phyloP scores from a whole-genome alignment of 148 eudicot species.

The Suaeda aralocaspica region DNA sequence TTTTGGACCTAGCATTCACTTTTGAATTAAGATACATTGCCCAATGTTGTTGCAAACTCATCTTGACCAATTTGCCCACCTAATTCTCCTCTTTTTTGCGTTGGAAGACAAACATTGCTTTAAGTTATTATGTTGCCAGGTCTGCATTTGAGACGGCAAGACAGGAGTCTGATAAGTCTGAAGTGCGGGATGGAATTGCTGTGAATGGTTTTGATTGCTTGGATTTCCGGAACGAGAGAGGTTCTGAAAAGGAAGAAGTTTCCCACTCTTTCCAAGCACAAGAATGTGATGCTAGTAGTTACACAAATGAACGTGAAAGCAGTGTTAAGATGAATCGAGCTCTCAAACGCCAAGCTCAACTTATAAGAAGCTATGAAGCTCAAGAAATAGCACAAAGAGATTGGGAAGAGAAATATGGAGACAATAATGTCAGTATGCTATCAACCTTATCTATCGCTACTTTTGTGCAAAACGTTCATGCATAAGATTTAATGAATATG shows the following conservation, averaged over 20 bases:
- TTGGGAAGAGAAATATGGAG: slow-evolving; percentile 83
- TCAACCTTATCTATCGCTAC: slow-evolving; percentile 27
- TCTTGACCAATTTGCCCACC: too few species aligned
- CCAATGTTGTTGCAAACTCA: too few species aligned
- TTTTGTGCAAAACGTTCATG: not conserved
- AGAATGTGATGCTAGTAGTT: slow-evolving; percentile 23
- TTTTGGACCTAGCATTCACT: too few species aligned
- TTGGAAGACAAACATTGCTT: not conserved
- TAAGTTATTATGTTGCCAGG: slow-evolving; percentile 38
- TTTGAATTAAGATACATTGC: too few species aligned
- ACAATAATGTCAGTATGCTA: slow-evolving; percentile 47
- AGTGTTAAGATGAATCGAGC: slow-evolving; percentile 67
- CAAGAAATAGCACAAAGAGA: slow-evolving; percentile 88
- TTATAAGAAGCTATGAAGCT: slow-evolving; percentile 60
- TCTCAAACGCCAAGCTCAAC: slow-evolving; percentile 61
- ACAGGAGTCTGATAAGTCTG: slow-evolving; percentile 26
- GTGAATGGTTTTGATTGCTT: slow-evolving; percentile 29
- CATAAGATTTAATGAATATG: not conserved
- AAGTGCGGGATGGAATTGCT: slow-evolving; percentile 23
- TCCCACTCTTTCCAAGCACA: slow-evolving; percentile 23
- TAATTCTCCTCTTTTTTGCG: too few species aligned
- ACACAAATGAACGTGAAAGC: slow-evolving; percentile 21
- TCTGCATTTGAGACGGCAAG: slow-evolving; percentile 42
- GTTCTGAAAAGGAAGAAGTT: slow-evolving; percentile 20
- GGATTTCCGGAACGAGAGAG: slow-evolving; percentile 24